Conservation (phyloP, 768 basidiomycete genomes). For the Phylloporus arenicola region DNA sequence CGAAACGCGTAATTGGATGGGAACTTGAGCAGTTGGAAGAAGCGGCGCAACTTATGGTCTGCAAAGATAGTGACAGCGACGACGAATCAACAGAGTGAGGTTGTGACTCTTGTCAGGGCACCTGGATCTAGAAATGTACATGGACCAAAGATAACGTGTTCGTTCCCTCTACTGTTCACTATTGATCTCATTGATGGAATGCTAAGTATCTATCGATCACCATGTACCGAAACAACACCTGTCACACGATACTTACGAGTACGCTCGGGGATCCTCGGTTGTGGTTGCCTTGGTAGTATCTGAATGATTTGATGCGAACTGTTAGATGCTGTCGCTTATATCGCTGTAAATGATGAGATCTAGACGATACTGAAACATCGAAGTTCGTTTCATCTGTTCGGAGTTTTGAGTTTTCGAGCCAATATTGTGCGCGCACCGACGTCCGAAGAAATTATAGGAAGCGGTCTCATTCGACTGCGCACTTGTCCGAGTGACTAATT, state of each 20-base stretch:
- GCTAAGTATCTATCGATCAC: background rate
- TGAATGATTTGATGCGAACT: background rate
- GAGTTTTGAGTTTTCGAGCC: background rate
- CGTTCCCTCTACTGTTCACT: constrained; percentile 1
- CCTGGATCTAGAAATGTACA: too few species aligned
- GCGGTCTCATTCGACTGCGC: background rate
- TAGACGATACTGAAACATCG: background rate
- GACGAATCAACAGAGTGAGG: constrained; percentile 45
- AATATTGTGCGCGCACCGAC: background rate
- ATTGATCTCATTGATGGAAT: background rate
- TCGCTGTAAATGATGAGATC: background rate
- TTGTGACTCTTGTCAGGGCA: constrained; percentile 16
- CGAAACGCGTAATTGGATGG: constrained; percentile 63
- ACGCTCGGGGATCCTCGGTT: background rate
- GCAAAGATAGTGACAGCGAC: constrained; percentile 59
- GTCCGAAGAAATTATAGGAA: background rate
- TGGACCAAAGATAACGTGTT: background rate
- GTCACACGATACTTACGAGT: background rate
- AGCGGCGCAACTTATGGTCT: constrained; percentile 37
- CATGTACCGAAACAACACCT: background rate
- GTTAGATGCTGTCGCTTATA: background rate
- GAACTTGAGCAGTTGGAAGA: constrained; percentile 63
- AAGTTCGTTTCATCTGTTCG: background rate
- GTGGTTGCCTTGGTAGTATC: background rate
- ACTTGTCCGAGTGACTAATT: background rate